Conservation (phyloP, 106 monocot species). For the Hemerocallis citrina region DNA sequence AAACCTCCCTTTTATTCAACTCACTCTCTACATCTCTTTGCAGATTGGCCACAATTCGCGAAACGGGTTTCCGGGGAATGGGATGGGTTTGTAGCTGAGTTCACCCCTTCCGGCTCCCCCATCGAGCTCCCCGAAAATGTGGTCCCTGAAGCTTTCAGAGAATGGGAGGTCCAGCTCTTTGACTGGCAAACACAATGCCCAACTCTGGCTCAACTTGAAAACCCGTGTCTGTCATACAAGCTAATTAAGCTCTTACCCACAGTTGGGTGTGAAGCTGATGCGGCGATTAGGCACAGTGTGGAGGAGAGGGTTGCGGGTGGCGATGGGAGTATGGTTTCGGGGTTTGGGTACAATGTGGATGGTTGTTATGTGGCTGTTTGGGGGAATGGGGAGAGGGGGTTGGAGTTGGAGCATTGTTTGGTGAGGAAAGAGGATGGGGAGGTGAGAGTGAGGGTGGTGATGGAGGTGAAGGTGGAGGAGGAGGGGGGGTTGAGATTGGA, state of each 20-base stretch:
- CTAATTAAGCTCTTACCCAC: constrained; percentile 81
- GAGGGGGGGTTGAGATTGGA: constrained; percentile 34
- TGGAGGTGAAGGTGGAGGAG: constrained; percentile 26
- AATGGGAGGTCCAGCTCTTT: constrained; percentile 80
- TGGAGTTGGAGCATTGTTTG: constrained; percentile 82
- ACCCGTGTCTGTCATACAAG: constrained; percentile 42
- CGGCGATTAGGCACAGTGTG: constrained; percentile 61
- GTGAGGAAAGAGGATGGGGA: constrained; percentile 50
- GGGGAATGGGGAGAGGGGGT: constrained; percentile 14
- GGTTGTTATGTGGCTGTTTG: constrained; percentile 65
- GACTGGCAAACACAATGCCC: constrained; percentile 99
- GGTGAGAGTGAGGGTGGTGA: constrained; percentile 51
- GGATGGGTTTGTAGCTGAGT: constrained; percentile 86
- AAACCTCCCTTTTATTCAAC: neutral
- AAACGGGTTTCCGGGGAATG: constrained; percentile 84
- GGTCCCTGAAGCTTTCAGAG: constrained; percentile 82
- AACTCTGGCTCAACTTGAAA: constrained; percentile 42
- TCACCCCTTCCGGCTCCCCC: constrained; percentile 49
- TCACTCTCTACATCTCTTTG: no score
- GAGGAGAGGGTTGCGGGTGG: constrained; percentile 41
- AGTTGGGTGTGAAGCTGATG: constrained; percentile 96
- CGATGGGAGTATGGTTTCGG: constrained; percentile 10
- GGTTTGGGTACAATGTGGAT: constrained; percentile 39
- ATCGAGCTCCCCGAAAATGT: constrained; percentile 84
- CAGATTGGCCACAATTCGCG: constrained; percentile 71